phyloP scores from a whole-genome alignment of 768 basidiomycete species.

The Nidularia pulvinata region DNA sequence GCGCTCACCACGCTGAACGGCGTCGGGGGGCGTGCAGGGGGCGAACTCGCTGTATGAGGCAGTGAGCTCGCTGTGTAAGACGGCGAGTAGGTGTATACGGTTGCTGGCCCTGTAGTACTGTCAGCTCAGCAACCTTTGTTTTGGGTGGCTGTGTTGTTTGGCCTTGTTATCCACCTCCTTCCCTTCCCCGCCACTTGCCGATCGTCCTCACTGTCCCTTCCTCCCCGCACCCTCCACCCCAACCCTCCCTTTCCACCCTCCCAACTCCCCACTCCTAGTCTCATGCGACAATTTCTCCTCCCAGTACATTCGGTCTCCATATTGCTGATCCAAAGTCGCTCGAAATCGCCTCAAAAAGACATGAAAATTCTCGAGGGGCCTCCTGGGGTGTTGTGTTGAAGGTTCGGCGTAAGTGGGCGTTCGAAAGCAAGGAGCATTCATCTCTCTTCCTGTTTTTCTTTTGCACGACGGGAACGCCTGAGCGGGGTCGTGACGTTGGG shows the following conservation, averaged over 20 bases:
- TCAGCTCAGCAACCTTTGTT: constrained; percentile 3
- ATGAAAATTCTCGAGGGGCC: neutral
- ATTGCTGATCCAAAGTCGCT: neutral
- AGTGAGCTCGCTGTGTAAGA: neutral
- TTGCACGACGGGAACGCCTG: too few species aligned
- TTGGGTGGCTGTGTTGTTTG: constrained; percentile 10
- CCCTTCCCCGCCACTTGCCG: constrained; percentile 3
- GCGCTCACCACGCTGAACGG: neutral
- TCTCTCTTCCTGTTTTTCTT: too few species aligned
- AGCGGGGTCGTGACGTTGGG: too few species aligned
- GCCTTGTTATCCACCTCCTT: neutral
- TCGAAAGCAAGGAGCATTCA: neutral
- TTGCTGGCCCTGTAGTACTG: neutral
- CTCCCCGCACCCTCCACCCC: too few species aligned
- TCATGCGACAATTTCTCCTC: neutral
- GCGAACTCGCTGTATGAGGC: neutral
- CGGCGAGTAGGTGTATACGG: neutral
- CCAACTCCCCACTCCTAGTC: too few species aligned
- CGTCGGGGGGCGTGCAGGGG: neutral
- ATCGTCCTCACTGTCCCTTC: too few species aligned
- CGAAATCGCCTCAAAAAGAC: neutral
- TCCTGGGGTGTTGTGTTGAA: neutral
- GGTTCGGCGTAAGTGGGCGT: neutral
- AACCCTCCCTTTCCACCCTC: neutral
- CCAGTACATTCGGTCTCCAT: neutral